These are phyloP conservation scores for Microcyclospora tardicrescens DNA, from an alignment of 2,329 filamentous ascomycete species.

Conservation along the genomic window DNA sequence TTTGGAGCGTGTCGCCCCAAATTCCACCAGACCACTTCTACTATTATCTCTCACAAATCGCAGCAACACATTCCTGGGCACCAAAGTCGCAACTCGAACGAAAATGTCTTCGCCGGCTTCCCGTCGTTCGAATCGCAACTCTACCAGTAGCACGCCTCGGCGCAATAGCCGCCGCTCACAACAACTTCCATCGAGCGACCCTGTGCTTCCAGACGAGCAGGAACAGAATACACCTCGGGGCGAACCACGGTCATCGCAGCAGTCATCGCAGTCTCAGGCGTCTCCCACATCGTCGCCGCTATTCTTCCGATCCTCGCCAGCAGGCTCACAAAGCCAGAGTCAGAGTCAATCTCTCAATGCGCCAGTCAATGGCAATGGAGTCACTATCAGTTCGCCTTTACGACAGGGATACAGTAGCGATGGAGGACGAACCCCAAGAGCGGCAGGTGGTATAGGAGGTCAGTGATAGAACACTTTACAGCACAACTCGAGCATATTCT, in stretches of 20 bases:
- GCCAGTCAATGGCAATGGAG: slow-evolving; percentile 24
- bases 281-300: slow-evolving; percentile 59
- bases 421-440: slow-evolving; percentile 59
- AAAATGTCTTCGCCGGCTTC: slow-evolving; percentile 50
- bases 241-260: slow-evolving; percentile 33
- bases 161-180: slow-evolving; percentile 43
- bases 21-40: no score
- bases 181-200: slow-evolving; percentile 34
- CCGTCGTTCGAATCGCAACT: slow-evolving; percentile 42
- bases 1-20: no score
- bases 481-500: slow-evolving; percentile 5
- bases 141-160: slow-evolving; percentile 30
- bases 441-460: slow-evolving; percentile 53
- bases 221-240: slow-evolving; percentile 33
- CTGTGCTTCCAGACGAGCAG: slow-evolving; percentile 20
- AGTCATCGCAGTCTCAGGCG: slow-evolving; percentile 14
- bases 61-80: no score
- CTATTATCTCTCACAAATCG: no score
- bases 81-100: no score
- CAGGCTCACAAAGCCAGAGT: slow-evolving; percentile 27
- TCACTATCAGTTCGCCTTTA: slow-evolving; percentile 38
- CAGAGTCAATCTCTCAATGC: slow-evolving; percentile 16
- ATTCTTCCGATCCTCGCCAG: slow-evolving; percentile 56
- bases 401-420: slow-evolving; percentile 33
- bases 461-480: slow-evolving; percentile 16